Evolutionary conservation across 2,329 filamentous ascomycete species (phyloP), one percentile per base, ranked within the genome.

Genomic region (Teratosphaeria epicoccoides): DNA sequence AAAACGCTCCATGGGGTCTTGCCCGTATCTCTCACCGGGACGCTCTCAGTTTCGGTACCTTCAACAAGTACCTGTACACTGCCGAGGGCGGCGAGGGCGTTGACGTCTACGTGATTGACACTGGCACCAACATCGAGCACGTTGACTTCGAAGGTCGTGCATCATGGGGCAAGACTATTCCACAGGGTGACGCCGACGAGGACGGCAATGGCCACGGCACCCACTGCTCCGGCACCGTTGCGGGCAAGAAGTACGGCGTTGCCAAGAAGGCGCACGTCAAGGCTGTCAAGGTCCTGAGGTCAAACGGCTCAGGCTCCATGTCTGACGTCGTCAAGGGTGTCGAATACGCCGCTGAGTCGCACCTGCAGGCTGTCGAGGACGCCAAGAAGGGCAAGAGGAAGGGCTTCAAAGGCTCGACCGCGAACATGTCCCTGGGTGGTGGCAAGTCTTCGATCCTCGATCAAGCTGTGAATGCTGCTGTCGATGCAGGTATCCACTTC

Each of bases 131-230:
- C 77, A 72, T 78, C 61, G 81, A 91, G 47, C 93, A 98, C 76
- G 89, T 95, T 61, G 93, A 98, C 75, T 98, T 98, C 59, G 91
- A 95, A 74, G 93, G 88, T 57, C 90, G 93, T 71, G 93, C 94
- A 63, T 77, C 81, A 65, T 98, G 93, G 93, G 93, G 93, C 70
- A 93, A 95, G 82, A 98, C 93, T 61, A 90, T 98, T 63, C 94
- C 94, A 56, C 61, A 71, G 46, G 84, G 83, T 56, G 90, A 98
- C 68, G 84, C 79, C 48, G 93, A 98, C 68, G 78, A 81, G 62
- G 93, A 98, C 74, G 93, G 93, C 71, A 98, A 98, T 66, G 93
- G 93, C 57, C 93, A 98, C 78, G 93, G 93, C 65, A 98, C 93
- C 66, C 93, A 98, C 80, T 98, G 93, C 83, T 97, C 93, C 59